Base-by-base conservation (phyloP, 352 stramenopile species). In the Pythium phragmitis region DNA sequence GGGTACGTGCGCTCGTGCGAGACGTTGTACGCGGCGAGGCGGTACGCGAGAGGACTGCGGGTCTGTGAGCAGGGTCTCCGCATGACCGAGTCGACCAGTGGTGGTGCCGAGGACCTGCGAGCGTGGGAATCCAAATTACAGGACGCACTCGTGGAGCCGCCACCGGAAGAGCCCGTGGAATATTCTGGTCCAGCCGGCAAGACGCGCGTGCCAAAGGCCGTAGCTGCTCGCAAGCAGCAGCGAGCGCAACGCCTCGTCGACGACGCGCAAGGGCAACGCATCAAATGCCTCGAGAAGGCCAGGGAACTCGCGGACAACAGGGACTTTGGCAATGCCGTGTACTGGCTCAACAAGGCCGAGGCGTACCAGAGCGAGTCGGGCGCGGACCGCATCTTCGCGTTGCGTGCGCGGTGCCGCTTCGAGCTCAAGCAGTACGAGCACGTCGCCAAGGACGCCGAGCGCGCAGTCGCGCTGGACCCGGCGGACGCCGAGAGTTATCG, bases 301-400 rank as follows among this genome's bases (percentile, higher is more conserved):
- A 42, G 52, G 16, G 56, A 60, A 3, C 49, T 70, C 7, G 63
- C 50, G 0, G 57, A 60, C 21, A 34, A 53, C 14, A 48, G 63
- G 23, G 63, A 70, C 34, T 70, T 65, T 34, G 63, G 63, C 4
- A 70, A 70, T 33, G 63, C 63, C 1, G 63, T 70, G n/a, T 70
- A 47, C 19, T 70, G 63, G 63, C 37, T 65, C 12, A 70, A 64
- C 23, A 64, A 65, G 26, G 63, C 48, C 4, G 50, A 64, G 21
- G 37, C 36, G 2, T 70, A 61, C 43, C 53, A 69, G 19, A 16
- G 60, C 33, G n/a, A 41, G 50, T 8, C n/a, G 17, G 33, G 47
- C 52, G 39, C 28, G 16, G 63, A 50, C 3, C 42, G 60, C 19
- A 53, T 65, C 6, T 61, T 49, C 13, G 42, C 43, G 21, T 41